phyloP scores from a whole-genome alignment of 768 basidiomycete species.

The Epithele typhae region DNA sequence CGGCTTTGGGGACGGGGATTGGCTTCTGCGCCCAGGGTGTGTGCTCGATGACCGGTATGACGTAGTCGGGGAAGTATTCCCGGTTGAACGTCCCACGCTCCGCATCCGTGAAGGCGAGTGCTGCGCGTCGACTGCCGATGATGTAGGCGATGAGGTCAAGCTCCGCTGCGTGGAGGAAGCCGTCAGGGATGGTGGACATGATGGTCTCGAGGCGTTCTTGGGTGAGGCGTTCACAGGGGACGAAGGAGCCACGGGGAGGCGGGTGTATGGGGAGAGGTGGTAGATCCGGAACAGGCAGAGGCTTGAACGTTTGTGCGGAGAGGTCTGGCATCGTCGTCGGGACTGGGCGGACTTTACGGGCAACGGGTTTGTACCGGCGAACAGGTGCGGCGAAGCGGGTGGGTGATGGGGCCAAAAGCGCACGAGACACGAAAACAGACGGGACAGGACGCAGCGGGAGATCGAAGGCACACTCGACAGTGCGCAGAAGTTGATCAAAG shows the following conservation, averaged over 20 bases:
- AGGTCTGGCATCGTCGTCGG: too few relatives aligned
- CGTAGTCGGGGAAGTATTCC: conserved; percentile 25
- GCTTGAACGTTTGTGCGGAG: too few relatives aligned
- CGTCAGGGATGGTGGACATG: conserved; percentile 23
- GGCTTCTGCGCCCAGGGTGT: conserved; percentile 31
- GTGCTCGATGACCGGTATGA: conserved; percentile 31
- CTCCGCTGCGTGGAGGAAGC: conserved; percentile 28
- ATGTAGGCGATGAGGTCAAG: conserved; percentile 20
- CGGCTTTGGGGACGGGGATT: conserved; percentile 33
- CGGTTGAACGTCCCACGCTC: conserved; percentile 18
- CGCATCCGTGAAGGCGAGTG: conserved; percentile 19
- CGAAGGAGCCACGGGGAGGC: conserved; percentile 33
- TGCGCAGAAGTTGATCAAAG: too few relatives aligned
- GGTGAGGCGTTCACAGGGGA: conserved; percentile 16
- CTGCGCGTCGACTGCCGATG: conserved; percentile 7
- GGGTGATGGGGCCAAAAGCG: too few relatives aligned
- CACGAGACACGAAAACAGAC: too few relatives aligned
- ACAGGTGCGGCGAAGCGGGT: too few relatives aligned
- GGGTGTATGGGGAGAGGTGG: conserved; percentile 26
- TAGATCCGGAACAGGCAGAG: too few relatives aligned
- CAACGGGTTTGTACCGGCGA: too few relatives aligned
- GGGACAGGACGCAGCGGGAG: too few relatives aligned
- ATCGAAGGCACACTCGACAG: too few relatives aligned
- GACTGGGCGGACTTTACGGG: too few relatives aligned
- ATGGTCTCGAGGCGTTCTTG: conserved; percentile 20